phyloP scores from a whole-genome alignment of 306 rosid genomes.

The Argentina anserina region DNA sequence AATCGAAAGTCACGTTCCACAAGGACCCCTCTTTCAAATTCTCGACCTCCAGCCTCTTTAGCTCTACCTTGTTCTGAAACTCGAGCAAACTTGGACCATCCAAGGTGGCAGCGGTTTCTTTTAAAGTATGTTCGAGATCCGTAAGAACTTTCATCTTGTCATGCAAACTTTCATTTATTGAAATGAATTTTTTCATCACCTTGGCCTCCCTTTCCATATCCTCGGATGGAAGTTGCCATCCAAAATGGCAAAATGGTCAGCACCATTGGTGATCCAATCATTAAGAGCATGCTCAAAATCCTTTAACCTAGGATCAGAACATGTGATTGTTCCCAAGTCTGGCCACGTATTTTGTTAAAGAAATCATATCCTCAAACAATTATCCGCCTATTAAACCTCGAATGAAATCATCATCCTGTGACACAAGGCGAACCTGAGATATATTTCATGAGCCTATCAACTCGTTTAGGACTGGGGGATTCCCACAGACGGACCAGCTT shows the following conservation, averaged over 20 bases:
- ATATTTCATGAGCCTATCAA: constrained; percentile 62
- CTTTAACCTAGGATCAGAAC: too few species aligned
- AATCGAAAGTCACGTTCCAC: constrained; percentile 82
- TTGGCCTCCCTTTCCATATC: constrained; percentile 79
- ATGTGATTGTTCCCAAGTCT: too few species aligned
- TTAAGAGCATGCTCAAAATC: constrained; percentile 47
- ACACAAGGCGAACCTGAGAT: constrained; percentile 41
- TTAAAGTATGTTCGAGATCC: constrained; percentile 75
- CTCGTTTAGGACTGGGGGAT: constrained; percentile 67
- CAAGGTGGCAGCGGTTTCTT: constrained; percentile 39
- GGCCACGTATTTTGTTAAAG: too few species aligned
- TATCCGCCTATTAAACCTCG: too few species aligned
- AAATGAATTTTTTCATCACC: too few species aligned
- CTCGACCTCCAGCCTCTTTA: constrained; percentile 76
- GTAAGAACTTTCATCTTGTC: too few species aligned
- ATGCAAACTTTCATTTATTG: too few species aligned
- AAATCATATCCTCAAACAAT: too few species aligned
- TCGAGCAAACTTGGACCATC: constrained; percentile 47
- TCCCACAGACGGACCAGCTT: constrained; percentile 85
- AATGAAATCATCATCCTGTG: too few species aligned
- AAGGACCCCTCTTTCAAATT: constrained; percentile 56
- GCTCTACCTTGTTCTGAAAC: constrained; percentile 65
- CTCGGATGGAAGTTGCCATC: constrained; percentile 60
- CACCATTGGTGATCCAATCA: constrained; percentile 43
- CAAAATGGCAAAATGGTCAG: constrained; percentile 55